These are phyloP conservation scores for Pythium periplocum DNA, from an alignment of 352 stramenopile species.

Conservation along the genomic window DNA sequence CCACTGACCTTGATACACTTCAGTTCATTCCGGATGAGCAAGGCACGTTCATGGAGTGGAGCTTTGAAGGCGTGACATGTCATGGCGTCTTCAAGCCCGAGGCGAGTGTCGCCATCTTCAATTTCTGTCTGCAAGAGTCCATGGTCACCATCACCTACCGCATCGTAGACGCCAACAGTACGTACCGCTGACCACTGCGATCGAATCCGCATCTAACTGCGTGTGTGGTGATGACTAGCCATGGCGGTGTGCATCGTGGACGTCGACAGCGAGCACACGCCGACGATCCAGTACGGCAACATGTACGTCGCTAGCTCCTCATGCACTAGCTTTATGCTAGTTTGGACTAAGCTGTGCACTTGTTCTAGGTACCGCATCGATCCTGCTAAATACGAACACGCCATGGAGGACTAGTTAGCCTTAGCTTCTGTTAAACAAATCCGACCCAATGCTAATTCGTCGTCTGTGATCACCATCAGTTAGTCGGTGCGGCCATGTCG, in stretches of 20 bases:
- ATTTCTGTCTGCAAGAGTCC: conserved; percentile 77
- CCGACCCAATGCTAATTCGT: no score
- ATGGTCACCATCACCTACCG: conserved; percentile 86
- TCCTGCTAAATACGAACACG: conserved; percentile 52
- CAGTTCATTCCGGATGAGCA: conserved; percentile 79
- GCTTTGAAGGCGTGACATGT: conserved; percentile 78
- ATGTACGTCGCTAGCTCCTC: conserved; percentile 39
- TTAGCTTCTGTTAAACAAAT: no score
- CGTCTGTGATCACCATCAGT: no score
- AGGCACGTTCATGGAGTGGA: conserved; percentile 84
- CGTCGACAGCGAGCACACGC: conserved; percentile 77
- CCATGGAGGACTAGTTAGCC: no score
- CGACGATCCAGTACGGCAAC: conserved; percentile 79
- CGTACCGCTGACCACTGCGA: conserved; percentile 3
- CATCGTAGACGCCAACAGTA: conserved; percentile 73
- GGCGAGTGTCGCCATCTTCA: conserved; percentile 75
- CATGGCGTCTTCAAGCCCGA: conserved; percentile 80
- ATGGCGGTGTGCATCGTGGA: conserved; percentile 84
- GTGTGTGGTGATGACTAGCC: conserved; percentile 22
- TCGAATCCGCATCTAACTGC: neutral
- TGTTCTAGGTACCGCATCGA: conserved; percentile 68
- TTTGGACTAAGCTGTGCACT: neutral
- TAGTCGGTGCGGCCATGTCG: no score
- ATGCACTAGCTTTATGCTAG: neutral
- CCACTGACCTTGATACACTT: no score